phyloP scores from a whole-genome alignment of 805 yeast species.

The Sugiyamaella valdiviana region DNA sequence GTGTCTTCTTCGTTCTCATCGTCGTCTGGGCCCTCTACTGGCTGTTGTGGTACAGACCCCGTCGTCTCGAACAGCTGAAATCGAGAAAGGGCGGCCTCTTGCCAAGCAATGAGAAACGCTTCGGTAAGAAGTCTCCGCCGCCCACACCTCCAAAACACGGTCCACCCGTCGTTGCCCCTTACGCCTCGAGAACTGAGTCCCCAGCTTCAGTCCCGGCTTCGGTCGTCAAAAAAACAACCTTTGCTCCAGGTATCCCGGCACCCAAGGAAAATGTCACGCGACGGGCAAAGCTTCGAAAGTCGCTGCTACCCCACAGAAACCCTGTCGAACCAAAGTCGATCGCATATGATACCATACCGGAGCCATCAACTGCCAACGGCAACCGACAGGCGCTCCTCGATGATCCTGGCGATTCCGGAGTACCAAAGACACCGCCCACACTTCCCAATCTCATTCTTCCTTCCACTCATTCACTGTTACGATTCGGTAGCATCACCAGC shows the following conservation, averaged over 20 bases:
- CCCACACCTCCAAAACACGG: not conserved
- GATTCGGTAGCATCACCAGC: slow-evolving; percentile 1
- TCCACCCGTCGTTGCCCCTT: not conserved
- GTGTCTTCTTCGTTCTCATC: slow-evolving; percentile 7
- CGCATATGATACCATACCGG: too few relatives aligned
- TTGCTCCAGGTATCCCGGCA: too few relatives aligned
- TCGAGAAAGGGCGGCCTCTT: not conserved
- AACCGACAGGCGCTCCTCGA: too few relatives aligned
- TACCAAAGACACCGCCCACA: slow-evolving; percentile 4
- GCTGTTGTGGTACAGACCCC: not conserved
- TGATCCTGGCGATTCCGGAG: too few relatives aligned
- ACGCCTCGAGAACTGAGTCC: not conserved
- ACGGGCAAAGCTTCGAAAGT: too few relatives aligned
- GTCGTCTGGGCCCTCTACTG: slow-evolving; percentile 3
- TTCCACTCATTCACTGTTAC: slow-evolving; percentile 10
- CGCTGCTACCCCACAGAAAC: too few relatives aligned
- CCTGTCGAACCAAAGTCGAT: too few relatives aligned
- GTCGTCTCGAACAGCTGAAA: not conserved
- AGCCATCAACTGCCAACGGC: too few relatives aligned
- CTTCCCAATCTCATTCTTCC: slow-evolving; percentile 9
- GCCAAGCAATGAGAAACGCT: not conserved
- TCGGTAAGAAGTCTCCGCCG: not conserved
- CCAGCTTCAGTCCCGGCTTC: not conserved
- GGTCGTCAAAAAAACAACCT: too few relatives aligned
- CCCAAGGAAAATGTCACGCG: too few relatives aligned